These are phyloP conservation scores for Leptographium galeiforme DNA, from an alignment of 2,329 filamentous ascomycete genomes.

Conservation along the genomic window DNA sequence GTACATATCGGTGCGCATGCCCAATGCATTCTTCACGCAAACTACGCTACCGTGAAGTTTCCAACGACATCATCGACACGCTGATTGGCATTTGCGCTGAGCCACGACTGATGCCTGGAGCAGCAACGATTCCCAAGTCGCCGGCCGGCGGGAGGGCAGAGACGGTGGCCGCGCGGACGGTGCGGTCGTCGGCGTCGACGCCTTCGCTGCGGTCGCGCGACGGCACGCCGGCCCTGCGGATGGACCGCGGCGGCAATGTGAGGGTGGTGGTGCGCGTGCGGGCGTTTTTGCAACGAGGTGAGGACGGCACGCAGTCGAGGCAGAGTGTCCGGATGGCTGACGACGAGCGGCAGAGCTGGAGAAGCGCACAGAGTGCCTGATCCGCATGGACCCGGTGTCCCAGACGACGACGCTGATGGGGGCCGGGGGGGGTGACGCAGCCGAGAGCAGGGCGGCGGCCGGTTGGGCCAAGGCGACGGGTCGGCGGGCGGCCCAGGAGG, in stretches of 20 bases:
- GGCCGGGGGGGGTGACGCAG: slow-evolving; percentile 26
- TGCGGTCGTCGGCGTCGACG: slow-evolving; percentile 60
- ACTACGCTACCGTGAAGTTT: slow-evolving; percentile 14
- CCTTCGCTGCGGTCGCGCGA: slow-evolving; percentile 65
- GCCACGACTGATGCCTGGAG: slow-evolving; percentile 30
- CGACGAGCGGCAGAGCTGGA: slow-evolving; percentile 52
- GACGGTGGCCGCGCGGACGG: slow-evolving; percentile 16
- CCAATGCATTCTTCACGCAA: slow-evolving; percentile 16
- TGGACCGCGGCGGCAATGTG: slow-evolving; percentile 61
- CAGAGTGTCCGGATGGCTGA: background rate
- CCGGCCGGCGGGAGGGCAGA: slow-evolving; percentile 10
- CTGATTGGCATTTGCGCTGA: slow-evolving; percentile 26
- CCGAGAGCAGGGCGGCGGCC: slow-evolving; percentile 12
- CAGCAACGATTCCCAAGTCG: slow-evolving; percentile 17
- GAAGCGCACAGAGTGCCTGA: slow-evolving; percentile 68
- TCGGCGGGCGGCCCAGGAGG: slow-evolving; percentile 10
- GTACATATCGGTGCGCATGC: background rate
- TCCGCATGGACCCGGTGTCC: slow-evolving; percentile 78
- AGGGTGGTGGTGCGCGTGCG: slow-evolving; percentile 70
- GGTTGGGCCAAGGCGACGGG: slow-evolving; percentile 16
- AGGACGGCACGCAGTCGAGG: slow-evolving; percentile 8
- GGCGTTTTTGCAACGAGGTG: slow-evolving; percentile 68
- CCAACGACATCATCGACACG: slow-evolving; percentile 17
- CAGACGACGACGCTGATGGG: slow-evolving; percentile 72
- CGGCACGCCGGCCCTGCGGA: slow-evolving; percentile 42